phyloP scores from a whole-genome alignment of 2,329 filamentous ascomycete species.

The Alternaria gansuensis region DNA sequence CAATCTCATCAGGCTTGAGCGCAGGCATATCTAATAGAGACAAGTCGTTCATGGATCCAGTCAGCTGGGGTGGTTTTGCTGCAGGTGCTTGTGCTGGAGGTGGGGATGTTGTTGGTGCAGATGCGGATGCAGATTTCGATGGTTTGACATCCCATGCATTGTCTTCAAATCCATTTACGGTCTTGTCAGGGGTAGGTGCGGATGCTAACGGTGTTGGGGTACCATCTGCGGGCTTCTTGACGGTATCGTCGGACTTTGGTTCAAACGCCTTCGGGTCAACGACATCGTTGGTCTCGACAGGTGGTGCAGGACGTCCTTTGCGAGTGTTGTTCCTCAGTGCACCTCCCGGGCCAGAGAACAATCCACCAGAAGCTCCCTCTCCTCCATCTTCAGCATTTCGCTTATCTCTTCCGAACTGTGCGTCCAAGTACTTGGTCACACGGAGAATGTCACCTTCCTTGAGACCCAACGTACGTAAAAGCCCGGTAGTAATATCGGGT shows the following conservation, averaged over 20 bases:
- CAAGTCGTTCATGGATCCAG: constrained; percentile 74
- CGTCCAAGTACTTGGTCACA: constrained; percentile 88
- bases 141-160: constrained; percentile 98
- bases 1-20: constrained; percentile 49
- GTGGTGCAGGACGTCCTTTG: constrained; percentile 86
- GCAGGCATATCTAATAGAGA: constrained; percentile 67
- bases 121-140: constrained; percentile 64
- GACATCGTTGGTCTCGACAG: constrained; percentile 84
- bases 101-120: constrained; percentile 54
- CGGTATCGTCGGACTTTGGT: constrained; percentile 60
- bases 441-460: constrained; percentile 97
- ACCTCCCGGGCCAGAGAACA: constrained; percentile 95
- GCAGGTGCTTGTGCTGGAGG: constrained; percentile 54
- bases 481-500: constrained; percentile 83
- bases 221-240: constrained; percentile 57
- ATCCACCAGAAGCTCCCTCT: constrained; percentile 70
- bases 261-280: constrained; percentile 89
- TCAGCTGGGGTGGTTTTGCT: constrained; percentile 51
- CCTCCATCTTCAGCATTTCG: constrained; percentile 67
- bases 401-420: constrained; percentile 73
- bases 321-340: constrained; percentile 91
- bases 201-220: constrained; percentile 61
- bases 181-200: constrained; percentile 60
- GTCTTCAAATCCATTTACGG: constrained; percentile 81
- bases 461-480: constrained; percentile 87